A percentile compares a stretch with the other conserved stretches of the same genome.
Conservation (phyloP, 495 filamentous ascomycete species). For the Annulohypoxylon moriforme region DNA sequence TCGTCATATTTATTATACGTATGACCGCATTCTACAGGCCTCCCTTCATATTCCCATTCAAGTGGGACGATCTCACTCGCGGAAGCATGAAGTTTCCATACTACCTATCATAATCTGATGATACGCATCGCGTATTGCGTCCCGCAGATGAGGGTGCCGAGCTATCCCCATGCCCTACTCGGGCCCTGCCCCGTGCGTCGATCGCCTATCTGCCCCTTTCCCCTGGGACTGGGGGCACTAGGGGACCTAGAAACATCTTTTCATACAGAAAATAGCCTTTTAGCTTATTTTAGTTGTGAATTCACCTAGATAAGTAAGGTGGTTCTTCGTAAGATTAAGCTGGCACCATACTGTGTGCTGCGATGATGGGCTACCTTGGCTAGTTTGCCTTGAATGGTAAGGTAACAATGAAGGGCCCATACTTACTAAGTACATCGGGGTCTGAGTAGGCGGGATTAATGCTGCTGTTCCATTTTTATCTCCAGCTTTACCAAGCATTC, state of each 20-base stretch:
- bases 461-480: slow-evolving; percentile 41
- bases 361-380: slow-evolving; percentile 11
- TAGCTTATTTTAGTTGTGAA: slow-evolving; percentile 11
- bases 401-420: slow-evolving; percentile 59
- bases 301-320: slow-evolving; percentile 15
- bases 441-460: slow-evolving; percentile 42
- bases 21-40: slow-evolving; percentile 23
- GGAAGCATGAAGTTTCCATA: slow-evolving; percentile 6
- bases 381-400: slow-evolving; percentile 47
- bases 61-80: slow-evolving; percentile 25
- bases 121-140: slow-evolving; percentile 22
- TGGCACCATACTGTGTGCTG: slow-evolving; percentile 8
- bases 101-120: slow-evolving; percentile 21
- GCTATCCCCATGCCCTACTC: slow-evolving; percentile 25
- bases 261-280: slow-evolving; percentile 1
- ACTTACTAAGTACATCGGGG: slow-evolving; percentile 59
- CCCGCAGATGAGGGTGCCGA: slow-evolving; percentile 26
- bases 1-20: slow-evolving; percentile 38
- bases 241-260: not conserved
- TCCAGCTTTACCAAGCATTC: slow-evolving; percentile 41
- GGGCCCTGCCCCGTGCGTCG: slow-evolving; percentile 1
- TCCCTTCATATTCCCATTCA: slow-evolving; percentile 13
- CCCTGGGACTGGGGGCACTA: not conserved
- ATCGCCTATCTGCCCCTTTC: slow-evolving; percentile 14
- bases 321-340: slow-evolving; percentile 8